Evolutionary conservation across 225 moss, liverwort and hornwort species (phyloP).

Genomic region (Sphagnum tenellum): DNA sequence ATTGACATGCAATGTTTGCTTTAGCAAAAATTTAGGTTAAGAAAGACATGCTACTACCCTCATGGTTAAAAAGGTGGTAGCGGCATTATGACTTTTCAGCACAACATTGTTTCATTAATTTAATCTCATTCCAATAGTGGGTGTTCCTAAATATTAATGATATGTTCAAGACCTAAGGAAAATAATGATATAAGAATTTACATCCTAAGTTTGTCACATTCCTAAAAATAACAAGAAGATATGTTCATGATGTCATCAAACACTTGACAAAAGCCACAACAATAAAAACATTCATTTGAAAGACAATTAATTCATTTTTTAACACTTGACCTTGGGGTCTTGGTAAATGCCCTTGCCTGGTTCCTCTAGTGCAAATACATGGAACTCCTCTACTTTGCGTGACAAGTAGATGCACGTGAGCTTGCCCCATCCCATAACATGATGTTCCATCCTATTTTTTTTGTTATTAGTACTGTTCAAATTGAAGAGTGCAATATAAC

Average conservation of each 20-base stretch:
- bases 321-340: slow-evolving; percentile 85
- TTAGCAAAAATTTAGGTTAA: neutral
- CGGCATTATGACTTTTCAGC: slow-evolving; percentile 83
- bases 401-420: slow-evolving; percentile 96
- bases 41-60: slow-evolving; percentile 34
- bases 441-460: too few species aligned
- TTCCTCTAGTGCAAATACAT: slow-evolving; percentile 84
- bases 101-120: too few species aligned
- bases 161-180: too few species aligned
- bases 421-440: slow-evolving; percentile 30
- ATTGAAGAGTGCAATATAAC: too few species aligned
- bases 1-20: too few species aligned
- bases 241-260: too few species aligned
- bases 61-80: slow-evolving; percentile 79
- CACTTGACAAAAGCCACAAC: too few species aligned
- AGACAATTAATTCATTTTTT: slow-evolving; percentile 91
- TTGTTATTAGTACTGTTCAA: too few species aligned
- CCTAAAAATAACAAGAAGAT: too few species aligned
- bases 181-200: neutral
- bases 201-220: too few species aligned
- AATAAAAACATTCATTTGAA: slow-evolving; percentile 43
- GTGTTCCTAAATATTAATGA: too few species aligned
- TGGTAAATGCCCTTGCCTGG: slow-evolving; percentile 96
- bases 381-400: slow-evolving; percentile 96
- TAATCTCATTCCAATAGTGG: too few species aligned